Conservation (phyloP, 805 yeast genomes). For the Yamadazyma philogaea region DNA sequence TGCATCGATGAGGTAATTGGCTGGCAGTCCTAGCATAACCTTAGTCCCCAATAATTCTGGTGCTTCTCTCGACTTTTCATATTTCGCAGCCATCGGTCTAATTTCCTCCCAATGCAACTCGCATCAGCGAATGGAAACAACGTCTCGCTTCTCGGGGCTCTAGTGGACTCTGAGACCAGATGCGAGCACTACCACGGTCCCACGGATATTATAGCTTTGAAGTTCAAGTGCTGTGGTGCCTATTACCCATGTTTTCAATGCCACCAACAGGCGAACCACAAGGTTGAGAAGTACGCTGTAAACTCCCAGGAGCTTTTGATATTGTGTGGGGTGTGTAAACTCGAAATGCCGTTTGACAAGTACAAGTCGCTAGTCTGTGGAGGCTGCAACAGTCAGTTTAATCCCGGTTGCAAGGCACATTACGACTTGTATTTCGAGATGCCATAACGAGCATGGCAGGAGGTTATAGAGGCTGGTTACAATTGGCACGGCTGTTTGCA, state of each 20-base stretch:
- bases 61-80: neutral
- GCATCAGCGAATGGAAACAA: slow-evolving; percentile 3
- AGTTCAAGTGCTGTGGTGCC: slow-evolving; percentile 34
- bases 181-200: slow-evolving; percentile 35
- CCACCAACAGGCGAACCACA: slow-evolving; percentile 21
- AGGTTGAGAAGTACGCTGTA: slow-evolving; percentile 13
- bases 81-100: neutral
- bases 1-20: no score
- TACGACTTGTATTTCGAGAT: slow-evolving; percentile 33
- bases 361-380: slow-evolving; percentile 24
- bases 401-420: slow-evolving; percentile 38
- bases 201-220: slow-evolving; percentile 39
- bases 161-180: slow-evolving; percentile 31
- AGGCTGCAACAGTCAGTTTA: slow-evolving; percentile 28
- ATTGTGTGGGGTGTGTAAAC: slow-evolving; percentile 36
- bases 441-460: no score
- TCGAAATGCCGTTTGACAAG: slow-evolving; percentile 26
- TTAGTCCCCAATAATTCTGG: no score
- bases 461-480: no score
- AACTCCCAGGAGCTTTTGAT: slow-evolving; percentile 21
- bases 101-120: slow-evolving; percentile 1
- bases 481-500: no score
- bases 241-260: slow-evolving; percentile 42
- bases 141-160: slow-evolving; percentile 7
- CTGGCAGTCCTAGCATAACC: no score